Percentiles rank a stretch among this genome's conserved stretches.
These are phyloP conservation scores for Pyracantha coccinea DNA, from an alignment of 331 rosid species.

Conservation along the genomic window DNA sequence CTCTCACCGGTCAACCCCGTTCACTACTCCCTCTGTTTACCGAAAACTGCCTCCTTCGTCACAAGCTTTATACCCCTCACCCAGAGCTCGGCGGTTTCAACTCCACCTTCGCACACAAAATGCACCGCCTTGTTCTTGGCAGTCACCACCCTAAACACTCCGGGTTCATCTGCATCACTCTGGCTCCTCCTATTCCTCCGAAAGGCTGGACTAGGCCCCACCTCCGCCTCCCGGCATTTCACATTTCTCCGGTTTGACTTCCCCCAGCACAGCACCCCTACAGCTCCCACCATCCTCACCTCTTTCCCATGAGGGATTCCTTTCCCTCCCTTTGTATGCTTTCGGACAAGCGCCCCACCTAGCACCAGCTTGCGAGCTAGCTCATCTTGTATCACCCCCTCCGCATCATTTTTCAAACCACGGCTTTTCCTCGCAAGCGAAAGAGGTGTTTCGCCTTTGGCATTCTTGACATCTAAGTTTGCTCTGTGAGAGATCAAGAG, in stretches of 20 bases:
- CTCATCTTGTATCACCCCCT: conserved; percentile 54
- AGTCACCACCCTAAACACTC: conserved; percentile 77
- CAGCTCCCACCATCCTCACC: conserved; percentile 42
- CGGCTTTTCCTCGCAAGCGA: conserved; percentile 44
- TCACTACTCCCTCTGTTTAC: conserved; percentile 4
- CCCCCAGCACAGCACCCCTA: conserved; percentile 75
- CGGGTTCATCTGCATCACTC: conserved; percentile 57
- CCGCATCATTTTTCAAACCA: conserved; percentile 36
- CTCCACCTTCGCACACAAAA: conserved; percentile 68
- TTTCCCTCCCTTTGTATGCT: conserved; percentile 86
- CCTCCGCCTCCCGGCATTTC: conserved; percentile 47
- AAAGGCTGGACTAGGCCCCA: conserved; percentile 61
- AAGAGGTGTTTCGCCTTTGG: conserved; percentile 74
- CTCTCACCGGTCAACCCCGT: not conserved
- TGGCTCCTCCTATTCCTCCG: conserved; percentile 42
- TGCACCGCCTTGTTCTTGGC: conserved; percentile 65
- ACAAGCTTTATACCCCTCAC: conserved; percentile 82
- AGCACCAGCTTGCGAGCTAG: conserved; percentile 58
- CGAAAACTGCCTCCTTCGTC: conserved; percentile 39
- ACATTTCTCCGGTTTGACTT: conserved; percentile 66
- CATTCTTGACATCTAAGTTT: conserved; percentile 32
- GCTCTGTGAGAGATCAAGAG: conserved; percentile 68
- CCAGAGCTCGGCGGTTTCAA: conserved; percentile 76
- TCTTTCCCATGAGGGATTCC: conserved; percentile 67
- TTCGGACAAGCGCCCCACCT: conserved; percentile 41